Conservation (phyloP, 1,139 yeast species). For the Yamadazyma spencermartinsiae region DNA sequence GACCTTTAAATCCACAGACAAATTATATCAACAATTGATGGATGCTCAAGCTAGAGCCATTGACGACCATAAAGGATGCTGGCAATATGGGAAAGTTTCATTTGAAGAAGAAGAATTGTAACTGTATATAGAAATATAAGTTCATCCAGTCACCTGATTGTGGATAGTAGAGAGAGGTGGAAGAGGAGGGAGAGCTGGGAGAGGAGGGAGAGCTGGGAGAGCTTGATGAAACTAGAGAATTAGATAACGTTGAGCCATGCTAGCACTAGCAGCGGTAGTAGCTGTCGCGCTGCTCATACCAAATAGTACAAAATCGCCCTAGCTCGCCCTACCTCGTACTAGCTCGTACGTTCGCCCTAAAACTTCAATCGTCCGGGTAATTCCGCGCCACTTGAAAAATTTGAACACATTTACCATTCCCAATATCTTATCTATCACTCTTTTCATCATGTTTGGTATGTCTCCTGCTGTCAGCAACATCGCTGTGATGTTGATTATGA, state of each 20-base stretch:
- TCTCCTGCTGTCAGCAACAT: slow-evolving; percentile 88
- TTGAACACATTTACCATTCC: background rate
- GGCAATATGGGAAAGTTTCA: slow-evolving; percentile 81
- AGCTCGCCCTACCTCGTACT: background rate
- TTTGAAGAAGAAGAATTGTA: slow-evolving; percentile 50
- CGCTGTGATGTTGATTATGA: slow-evolving; percentile 91
- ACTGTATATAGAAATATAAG: background rate
- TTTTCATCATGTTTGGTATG: slow-evolving; percentile 38
- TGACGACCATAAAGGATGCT: slow-evolving; percentile 60
- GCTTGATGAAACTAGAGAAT: too few species aligned
- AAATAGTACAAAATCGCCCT: too few species aligned
- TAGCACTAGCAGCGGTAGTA: too few species aligned
- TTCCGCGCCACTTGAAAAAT: slow-evolving; percentile 5
- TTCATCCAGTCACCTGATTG: background rate
- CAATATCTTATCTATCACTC: background rate
- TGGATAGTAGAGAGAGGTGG: too few species aligned
- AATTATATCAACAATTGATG: slow-evolving; percentile 40
- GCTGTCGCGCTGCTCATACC: too few species aligned
- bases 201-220: too few species aligned
- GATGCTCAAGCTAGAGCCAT: slow-evolving; percentile 51
- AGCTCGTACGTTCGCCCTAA: too few species aligned
- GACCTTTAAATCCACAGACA: slow-evolving; percentile 36
- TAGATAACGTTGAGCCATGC: too few species aligned
- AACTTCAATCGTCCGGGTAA: too few species aligned
- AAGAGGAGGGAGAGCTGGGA: too few species aligned